Evolutionary conservation across 2,329 filamentous ascomycete species (phyloP).

Genomic region (Leptographium galeiforme): DNA sequence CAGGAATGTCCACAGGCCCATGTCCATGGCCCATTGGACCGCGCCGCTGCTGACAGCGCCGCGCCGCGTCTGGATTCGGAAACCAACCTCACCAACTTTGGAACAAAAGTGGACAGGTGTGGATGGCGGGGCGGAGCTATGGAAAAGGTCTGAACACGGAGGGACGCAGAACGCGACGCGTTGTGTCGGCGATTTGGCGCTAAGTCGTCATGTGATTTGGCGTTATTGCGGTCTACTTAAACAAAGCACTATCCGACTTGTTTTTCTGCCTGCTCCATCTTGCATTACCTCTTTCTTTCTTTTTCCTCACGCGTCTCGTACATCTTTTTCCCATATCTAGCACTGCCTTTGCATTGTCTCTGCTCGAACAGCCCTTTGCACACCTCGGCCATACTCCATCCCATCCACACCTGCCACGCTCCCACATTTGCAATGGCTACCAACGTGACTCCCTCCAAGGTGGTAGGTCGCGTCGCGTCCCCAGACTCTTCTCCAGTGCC

Average conservation of each 20-base stretch:
- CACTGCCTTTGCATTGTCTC: neutral
- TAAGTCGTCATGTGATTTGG: slow-evolving; percentile 11
- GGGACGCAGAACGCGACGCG: slow-evolving; percentile 9
- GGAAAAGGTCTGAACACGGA: neutral
- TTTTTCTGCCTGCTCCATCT: slow-evolving; percentile 4
- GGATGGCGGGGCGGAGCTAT: neutral
- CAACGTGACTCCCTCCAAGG: slow-evolving; percentile 22
- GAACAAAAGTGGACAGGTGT: neutral
- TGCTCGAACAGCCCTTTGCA: neutral
- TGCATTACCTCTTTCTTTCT: neutral
- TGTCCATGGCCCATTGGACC: neutral
- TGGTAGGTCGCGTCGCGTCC: slow-evolving; percentile 16
- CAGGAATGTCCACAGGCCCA: neutral
- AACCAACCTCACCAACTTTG: neutral
- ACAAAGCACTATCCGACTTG: slow-evolving; percentile 6
- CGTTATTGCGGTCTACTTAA: slow-evolving; percentile 12
- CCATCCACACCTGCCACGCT: slow-evolving; percentile 1
- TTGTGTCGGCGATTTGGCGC: slow-evolving; percentile 6
- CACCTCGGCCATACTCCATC: neutral
- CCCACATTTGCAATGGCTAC: slow-evolving; percentile 50
- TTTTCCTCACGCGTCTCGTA: slow-evolving; percentile 5
- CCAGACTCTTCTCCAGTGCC: slow-evolving; percentile 4
- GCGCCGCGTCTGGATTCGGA: neutral
- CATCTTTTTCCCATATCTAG: neutral
- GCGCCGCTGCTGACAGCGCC: neutral